Conservation (phyloP, 1,284 basidiomycete genomes). For the Jaminaea rosea region DNA sequence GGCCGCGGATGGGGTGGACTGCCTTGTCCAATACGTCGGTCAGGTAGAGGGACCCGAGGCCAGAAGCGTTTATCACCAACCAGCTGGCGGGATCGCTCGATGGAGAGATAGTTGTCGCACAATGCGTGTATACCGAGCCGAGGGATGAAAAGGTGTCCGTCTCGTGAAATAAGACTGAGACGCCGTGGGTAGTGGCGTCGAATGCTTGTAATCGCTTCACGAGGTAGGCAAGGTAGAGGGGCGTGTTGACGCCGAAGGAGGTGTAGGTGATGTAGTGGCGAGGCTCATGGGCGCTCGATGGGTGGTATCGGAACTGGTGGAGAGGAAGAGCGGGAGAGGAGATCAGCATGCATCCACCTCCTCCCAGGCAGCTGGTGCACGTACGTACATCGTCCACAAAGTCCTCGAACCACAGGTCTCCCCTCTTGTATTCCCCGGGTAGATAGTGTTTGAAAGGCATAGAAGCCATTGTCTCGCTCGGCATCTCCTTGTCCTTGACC, state of each 20-base stretch:
- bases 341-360: slow-evolving; percentile 51
- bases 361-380: slow-evolving; percentile 45
- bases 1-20: slow-evolving; percentile 73
- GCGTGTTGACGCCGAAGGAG: slow-evolving; percentile 27
- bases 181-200: background rate
- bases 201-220: slow-evolving; percentile 51
- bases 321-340: slow-evolving; percentile 73
- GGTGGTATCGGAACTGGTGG: slow-evolving; percentile 69
- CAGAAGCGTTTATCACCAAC: slow-evolving; percentile 52
- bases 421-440: background rate
- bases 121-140: slow-evolving; percentile 18
- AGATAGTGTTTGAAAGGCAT: background rate
- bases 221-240: slow-evolving; percentile 48
- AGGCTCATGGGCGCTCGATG: no score
- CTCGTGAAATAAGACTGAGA: no score
- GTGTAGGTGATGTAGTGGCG: slow-evolving; percentile 25
- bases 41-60: slow-evolving; percentile 41
- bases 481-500: background rate
- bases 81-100: slow-evolving; percentile 1
- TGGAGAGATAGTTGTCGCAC: no score
- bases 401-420: slow-evolving; percentile 70
- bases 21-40: slow-evolving; percentile 59
- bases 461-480: background rate
- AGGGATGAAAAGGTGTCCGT: slow-evolving; percentile 14
- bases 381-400: slow-evolving; percentile 65